Evolutionary conservation across 192 early-diverging fungal genomes (phyloP).

Genomic region (Jimgerdemannia flammicorona): DNA sequence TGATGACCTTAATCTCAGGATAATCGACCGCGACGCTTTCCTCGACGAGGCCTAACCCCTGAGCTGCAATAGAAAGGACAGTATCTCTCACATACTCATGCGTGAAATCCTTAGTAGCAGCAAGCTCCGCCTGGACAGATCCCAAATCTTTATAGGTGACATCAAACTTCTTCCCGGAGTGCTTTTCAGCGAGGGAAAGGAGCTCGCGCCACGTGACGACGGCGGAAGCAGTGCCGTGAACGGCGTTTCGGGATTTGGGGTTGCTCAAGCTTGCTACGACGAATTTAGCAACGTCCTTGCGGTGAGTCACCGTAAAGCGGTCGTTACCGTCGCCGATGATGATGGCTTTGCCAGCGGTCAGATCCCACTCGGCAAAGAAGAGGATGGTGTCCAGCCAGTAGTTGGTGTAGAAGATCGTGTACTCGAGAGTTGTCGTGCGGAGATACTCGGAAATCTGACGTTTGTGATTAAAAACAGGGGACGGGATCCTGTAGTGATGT

Average conservation of each 20-base stretch:
- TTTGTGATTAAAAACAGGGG: background rate
- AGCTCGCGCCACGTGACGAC: background rate
- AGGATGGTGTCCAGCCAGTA: background rate
- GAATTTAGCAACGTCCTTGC: background rate
- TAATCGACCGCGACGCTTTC: too few species aligned
- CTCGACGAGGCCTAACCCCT: too few species aligned
- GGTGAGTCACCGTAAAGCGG: background rate
- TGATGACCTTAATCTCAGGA: too few species aligned
- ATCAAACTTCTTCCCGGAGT: background rate
- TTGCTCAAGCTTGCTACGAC: background rate
- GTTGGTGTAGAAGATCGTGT: background rate
- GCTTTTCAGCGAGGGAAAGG: background rate
- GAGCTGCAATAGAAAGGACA: too few species aligned
- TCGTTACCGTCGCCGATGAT: background rate
- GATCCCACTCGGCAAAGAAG: background rate
- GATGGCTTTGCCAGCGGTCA: background rate
- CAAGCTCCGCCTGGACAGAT: too few species aligned
- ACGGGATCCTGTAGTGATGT: background rate
- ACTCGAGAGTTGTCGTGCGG: background rate
- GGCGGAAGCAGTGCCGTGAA: background rate
- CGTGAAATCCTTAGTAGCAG: too few species aligned
- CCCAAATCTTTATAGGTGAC: too few species aligned
- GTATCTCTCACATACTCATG: too few species aligned
- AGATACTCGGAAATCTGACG: background rate
- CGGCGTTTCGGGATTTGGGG: background rate